Base-by-base conservation (phyloP, 2,329 filamentous ascomycete species). In the Aspergillus versicolor region DNA sequence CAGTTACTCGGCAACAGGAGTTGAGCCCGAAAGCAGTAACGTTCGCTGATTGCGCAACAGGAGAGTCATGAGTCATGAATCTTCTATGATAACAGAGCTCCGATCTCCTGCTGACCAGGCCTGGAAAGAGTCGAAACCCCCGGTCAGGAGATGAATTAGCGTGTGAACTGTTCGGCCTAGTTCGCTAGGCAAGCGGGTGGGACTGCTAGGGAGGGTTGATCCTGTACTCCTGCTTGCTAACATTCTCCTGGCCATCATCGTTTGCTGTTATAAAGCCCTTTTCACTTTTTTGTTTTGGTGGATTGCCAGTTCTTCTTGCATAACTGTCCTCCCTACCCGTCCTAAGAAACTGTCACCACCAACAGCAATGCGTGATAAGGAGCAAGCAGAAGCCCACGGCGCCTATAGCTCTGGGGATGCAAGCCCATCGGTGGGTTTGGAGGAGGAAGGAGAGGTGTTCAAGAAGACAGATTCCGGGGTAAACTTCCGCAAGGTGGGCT, bases 401-500 rank as follows among this genome's bases (percentile, higher is more conserved):
- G 46, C 34, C 5, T 49, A 49, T 22, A 34, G 17, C 46, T 49
- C 46, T 5, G n/a, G 13, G 11, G n/a, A 17, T 11, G 12, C 19
- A 27, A 52, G 50, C 30, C 40, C 17, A 3, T 27, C 40, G 12
- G 19, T 27, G 9, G 9, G 11, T 46, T 3, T 30, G 9, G 49
- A 61, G 5, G 56, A 62, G 19, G 43, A 60, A 12, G 78, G 81
- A 54, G 81, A 84, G 61, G 76, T 84, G 37, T 84, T 83, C 73
- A 77, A 79, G 59, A 76, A 71, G 58, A 73, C 71, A 1, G 74
- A 76, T 37, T 77, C 76, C 40, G 76, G 77, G 19, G 80, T 83
- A 43, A 73, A 84, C 49, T 84, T 84, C 60, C 74, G 81, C 19
- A 82, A 80, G 2, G 81, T 84, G 15, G 74, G 75, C 56, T 84